Percentiles rank a stretch among this genome's conserved stretches.
Evolutionary conservation across 805 yeast genomes (phyloP).

Genomic region (Nakazawaea ishiwadae): DNA sequence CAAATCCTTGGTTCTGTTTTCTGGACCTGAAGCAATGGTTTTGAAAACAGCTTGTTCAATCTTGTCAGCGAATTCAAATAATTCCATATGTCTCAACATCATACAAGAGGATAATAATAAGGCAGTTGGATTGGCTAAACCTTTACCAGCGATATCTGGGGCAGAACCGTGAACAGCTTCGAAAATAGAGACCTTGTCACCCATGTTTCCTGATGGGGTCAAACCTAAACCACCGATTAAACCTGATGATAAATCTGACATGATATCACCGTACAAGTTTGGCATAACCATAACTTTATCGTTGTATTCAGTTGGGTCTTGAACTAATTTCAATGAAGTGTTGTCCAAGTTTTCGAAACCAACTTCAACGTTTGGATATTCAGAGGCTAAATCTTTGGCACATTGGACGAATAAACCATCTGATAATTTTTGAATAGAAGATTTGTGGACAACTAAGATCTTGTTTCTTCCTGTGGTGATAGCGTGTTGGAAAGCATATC

Average conservation of each 20-base stretch:
- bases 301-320: conserved; percentile 84
- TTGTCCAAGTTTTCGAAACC: conserved; percentile 90
- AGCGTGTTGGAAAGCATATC: conserved; percentile 97
- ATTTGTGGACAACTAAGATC: conserved; percentile 95
- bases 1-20: conserved; percentile 94
- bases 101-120: conserved; percentile 90
- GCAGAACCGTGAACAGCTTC: conserved; percentile 99
- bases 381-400: conserved; percentile 84
- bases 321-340: conserved; percentile 86
- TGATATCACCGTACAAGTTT: conserved; percentile 97
- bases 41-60: conserved; percentile 83
- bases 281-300: conserved; percentile 95
- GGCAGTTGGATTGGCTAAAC: conserved; percentile 98
- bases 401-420: conserved; percentile 95
- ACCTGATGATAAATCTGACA: conserved; percentile 97
- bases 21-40: conserved; percentile 94
- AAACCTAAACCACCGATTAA: conserved; percentile 98
- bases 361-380: conserved; percentile 85
- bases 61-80: conserved; percentile 72
- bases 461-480: conserved; percentile 81
- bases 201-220: conserved; percentile 99
- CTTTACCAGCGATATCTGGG: conserved; percentile 99
- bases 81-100: conserved; percentile 99
- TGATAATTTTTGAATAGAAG: conserved; percentile 95
- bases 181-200: conserved; percentile 94